These are phyloP conservation scores for Microthlaspi erraticum DNA, from an alignment of 345 rosid species.

Conservation along the genomic window DNA sequence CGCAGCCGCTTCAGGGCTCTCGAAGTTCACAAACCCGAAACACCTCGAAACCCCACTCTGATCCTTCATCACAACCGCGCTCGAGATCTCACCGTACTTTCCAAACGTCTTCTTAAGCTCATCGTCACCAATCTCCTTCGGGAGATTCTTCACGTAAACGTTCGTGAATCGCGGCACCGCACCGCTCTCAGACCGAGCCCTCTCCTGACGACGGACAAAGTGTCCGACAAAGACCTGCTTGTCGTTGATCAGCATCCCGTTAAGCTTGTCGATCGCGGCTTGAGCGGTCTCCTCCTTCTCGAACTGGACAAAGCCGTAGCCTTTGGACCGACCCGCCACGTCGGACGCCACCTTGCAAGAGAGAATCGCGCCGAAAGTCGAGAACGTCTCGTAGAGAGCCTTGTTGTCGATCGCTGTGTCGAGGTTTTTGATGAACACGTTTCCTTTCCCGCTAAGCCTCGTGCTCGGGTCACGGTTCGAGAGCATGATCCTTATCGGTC, in stretches of 20 bases:
- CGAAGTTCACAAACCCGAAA: conserved; percentile 77
- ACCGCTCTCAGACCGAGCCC: conserved; percentile 45
- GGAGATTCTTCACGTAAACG: conserved; percentile 69
- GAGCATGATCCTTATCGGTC: conserved; percentile 72
- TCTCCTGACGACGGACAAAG: conserved; percentile 60
- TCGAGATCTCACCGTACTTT: conserved; percentile 59
- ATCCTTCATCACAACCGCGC: conserved; percentile 67
- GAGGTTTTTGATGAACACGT: conserved; percentile 80
- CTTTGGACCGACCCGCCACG: conserved; percentile 53
- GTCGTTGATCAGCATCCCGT: conserved; percentile 72
- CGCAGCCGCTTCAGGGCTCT: conserved; percentile 62
- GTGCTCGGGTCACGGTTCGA: conserved; percentile 74
- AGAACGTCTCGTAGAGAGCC: conserved; percentile 59
- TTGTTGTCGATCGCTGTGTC: conserved; percentile 62
- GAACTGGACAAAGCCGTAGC: conserved; percentile 76
- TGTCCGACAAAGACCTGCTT: conserved; percentile 66
- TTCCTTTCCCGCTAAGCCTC: conserved; percentile 66
- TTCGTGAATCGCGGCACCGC: conserved; percentile 53
- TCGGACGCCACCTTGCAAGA: conserved; percentile 74
- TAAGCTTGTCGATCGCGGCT: conserved; percentile 56
- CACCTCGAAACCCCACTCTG: conserved; percentile 65
- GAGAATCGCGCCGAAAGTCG: conserved; percentile 59
- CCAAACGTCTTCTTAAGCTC: conserved; percentile 65
- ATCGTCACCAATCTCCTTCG: conserved; percentile 59
- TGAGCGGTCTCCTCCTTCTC: conserved; percentile 66